Conservation (phyloP, 2,329 filamentous ascomycete species). For the Blastomyces emzantsi region DNA sequence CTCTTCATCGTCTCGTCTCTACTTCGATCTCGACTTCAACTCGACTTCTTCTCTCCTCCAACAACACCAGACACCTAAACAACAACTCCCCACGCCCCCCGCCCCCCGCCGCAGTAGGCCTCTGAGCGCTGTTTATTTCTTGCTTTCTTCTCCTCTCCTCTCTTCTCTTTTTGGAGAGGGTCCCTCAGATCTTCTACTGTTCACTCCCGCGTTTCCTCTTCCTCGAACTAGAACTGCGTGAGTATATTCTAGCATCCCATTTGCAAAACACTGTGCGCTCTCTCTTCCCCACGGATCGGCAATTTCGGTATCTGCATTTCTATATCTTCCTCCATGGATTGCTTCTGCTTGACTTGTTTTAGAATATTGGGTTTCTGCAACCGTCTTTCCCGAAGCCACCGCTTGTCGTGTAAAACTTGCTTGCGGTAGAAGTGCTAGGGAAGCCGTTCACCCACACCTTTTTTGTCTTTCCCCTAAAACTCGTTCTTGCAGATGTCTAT, state of each 20-base stretch:
- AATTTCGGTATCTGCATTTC: background rate
- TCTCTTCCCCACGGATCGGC: background rate
- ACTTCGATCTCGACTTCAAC: too few relatives aligned
- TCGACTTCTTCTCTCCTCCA: background rate
- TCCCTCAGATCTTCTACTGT: background rate
- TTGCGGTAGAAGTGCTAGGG: background rate
- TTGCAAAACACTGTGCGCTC: background rate
- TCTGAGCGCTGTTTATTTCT: background rate
- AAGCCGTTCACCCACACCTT: background rate
- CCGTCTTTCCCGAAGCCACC: background rate
- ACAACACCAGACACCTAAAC: background rate
- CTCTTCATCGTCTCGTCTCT: too few relatives aligned
- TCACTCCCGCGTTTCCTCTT: background rate
- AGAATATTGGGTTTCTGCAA: background rate
- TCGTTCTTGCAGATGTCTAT: background rate
- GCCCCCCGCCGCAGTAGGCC: background rate
- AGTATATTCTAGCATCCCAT: background rate
- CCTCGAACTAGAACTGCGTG: background rate
- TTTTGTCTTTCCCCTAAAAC: background rate
- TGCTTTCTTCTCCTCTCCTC: background rate
- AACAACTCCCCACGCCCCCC: background rate
- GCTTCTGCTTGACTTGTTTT: background rate
- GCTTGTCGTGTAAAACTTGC: background rate
- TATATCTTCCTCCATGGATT: background rate
- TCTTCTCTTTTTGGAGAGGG: background rate